Percentiles rank a stretch among this genome's conserved stretches.
Evolutionary conservation across 164 flowering plant species (phyloP).

Genomic region (Paratinospora sagittata): DNA sequence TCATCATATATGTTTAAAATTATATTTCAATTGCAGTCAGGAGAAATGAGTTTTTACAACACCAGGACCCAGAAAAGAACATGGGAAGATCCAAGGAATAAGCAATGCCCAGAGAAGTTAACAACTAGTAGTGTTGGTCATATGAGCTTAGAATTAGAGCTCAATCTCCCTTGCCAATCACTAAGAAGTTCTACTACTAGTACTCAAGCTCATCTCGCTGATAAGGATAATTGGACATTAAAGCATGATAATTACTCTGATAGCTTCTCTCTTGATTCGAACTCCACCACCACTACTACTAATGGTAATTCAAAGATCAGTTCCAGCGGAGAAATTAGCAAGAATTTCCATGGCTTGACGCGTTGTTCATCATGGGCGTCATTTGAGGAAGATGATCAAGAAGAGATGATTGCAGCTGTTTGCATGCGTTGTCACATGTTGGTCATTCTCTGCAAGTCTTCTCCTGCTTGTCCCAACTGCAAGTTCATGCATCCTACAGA

Average conservation of each 20-base stretch:
- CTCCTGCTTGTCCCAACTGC: constrained; percentile 89
- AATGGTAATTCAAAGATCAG: neutral
- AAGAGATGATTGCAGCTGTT: constrained; percentile 78
- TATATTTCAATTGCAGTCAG: constrained; percentile 43
- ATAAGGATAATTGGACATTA: constrained; percentile 3
- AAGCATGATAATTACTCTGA: constrained; percentile 1
- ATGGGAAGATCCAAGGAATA: constrained; percentile 52
- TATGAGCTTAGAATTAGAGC: constrained; percentile 75
- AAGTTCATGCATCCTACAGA: constrained; percentile 67
- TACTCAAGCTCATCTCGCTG: too few species aligned
- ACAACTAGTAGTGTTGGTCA: constrained; percentile 17
- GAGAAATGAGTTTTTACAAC: constrained; percentile 69
- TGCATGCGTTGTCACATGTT: constrained; percentile 83
- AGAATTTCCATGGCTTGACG: neutral
- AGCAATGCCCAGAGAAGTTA: constrained; percentile 22
- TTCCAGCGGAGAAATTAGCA: constrained; percentile 5
- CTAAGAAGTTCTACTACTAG: neutral
- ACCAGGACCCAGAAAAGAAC: constrained; percentile 64
- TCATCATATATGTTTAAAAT: too few species aligned
- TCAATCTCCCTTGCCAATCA: constrained; percentile 50
- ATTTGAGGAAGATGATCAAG: constrained; percentile 32
- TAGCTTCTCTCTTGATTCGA: neutral
- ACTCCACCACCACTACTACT: neutral
- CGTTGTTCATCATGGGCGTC: constrained; percentile 41
- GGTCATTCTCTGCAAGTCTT: constrained; percentile 77